phyloP scores from a whole-genome alignment of 441 rosid genomes.

The Brassica balearica region DNA sequence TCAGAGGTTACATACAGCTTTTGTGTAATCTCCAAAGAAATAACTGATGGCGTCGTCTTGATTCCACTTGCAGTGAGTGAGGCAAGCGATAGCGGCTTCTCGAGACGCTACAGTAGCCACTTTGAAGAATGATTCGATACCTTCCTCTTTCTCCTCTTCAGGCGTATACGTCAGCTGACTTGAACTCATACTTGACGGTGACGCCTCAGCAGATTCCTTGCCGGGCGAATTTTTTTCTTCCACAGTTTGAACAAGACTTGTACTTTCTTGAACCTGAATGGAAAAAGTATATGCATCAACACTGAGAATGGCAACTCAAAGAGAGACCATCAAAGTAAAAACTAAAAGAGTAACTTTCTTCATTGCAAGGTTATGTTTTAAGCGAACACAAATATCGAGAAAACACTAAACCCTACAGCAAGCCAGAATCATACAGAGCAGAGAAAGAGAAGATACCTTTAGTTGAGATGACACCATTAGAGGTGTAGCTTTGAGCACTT shows the following conservation, averaged over 20 bases:
- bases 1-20: slow-evolving; percentile 3
- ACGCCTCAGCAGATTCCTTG: not conserved
- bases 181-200: not conserved
- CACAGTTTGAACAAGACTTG: not conserved
- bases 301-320: not conserved
- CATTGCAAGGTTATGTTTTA: no score
- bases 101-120: not conserved
- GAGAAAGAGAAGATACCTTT: no score
- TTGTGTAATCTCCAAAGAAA: not conserved
- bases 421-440: no score
- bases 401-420: no score
- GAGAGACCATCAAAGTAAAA: no score
- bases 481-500: no score
- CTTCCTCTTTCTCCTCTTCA: not conserved
- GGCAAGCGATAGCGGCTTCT: not conserved
- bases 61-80: not conserved
- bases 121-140: not conserved
- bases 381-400: no score
- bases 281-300: not conserved
- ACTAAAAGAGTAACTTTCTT: no score
- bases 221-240: not conserved
- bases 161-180: not conserved
- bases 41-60: not conserved
- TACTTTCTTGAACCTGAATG: not conserved
- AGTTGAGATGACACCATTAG: no score